Base-by-base conservation (phyloP, 2,329 filamentous ascomycete genomes). In the Ceratocystis ficicola region DNA sequence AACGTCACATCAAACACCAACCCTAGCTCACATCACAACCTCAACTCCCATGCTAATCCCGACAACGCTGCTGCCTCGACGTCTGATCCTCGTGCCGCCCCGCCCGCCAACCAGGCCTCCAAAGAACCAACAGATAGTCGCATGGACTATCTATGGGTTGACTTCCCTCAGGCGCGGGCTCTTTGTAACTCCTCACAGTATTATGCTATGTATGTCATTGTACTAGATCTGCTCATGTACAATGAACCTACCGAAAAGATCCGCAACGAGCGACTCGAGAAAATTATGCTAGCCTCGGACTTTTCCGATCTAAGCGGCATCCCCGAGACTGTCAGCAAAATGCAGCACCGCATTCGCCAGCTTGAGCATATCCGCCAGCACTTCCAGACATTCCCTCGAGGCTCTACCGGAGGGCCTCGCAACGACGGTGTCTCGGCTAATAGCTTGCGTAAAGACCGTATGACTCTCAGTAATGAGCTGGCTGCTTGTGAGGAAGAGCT, bases 201-300 rank as follows among this genome's bases (percentile, higher is more conserved):
- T 77, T 99, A 95, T 73, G 89, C 94, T 3, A 86, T 99, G 80
- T 99, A 99, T 73, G 90, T 99, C 75, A 99, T 99, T 70, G 93
- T 96, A 2, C 80, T 97, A 69, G 94, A 99, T 76, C 81, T 99
- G 52, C 80, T 99, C 63, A 86, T 99, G 74, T 99, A 97, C 77
- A 96, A 85, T 72, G 94, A 99, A 74, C 94, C 94, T 1, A 78
- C 95, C 60, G 94, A 99, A 75, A 99, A 99, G 81, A 95, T 93
- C n/a, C 85, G 95, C 67, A 96, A 83, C 71, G 95, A 99, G 76
- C 86, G 90, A 44, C 79, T 99, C 17, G 94, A 99, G 75, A 97
- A 96, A 80, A 99, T 99, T 71, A 96, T 99, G 86, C 84, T 99
- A 62, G 94, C 93, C 1, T 97, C 94, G 0, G 94, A 99, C 75